Percentiles rank a stretch among this genome's conserved stretches.
These are phyloP conservation scores for Blastocystis sp. DNA, from an alignment of 352 stramenopile species.

Conservation along the genomic window DNA sequence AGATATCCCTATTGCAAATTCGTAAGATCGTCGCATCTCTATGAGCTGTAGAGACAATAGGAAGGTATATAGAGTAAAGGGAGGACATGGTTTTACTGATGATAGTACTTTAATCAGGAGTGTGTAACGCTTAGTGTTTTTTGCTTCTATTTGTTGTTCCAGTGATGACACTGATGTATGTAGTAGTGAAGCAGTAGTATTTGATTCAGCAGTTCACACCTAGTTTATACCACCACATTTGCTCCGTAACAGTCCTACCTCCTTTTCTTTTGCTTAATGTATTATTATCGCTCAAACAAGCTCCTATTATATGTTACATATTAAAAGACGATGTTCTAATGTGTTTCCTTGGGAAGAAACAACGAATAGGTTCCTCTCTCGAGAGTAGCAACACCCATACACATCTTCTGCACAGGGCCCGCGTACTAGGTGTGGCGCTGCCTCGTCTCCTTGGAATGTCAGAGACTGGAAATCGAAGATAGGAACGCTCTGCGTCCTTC, in stretches of 20 bases:
- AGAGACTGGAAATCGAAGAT: constrained; percentile 11
- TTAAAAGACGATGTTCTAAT: constrained; percentile 9
- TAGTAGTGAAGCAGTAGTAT: neutral
- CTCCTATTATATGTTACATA: neutral
- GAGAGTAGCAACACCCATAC: constrained; percentile 1
- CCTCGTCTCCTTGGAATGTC: neutral
- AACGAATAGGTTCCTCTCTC: neutral
- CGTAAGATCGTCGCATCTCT: neutral
- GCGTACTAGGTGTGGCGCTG: neutral
- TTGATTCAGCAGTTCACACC: neutral
- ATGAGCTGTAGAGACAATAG: neutral
- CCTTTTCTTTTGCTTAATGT: neutral
- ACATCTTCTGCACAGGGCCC: constrained; percentile 17
- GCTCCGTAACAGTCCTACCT: neutral
- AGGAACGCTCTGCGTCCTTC: neutral
- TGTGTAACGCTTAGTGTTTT: neutral
- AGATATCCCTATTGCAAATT: neutral
- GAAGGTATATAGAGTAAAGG: neutral
- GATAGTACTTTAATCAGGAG: neutral
- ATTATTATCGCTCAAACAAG: neutral
- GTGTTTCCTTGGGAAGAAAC: constrained; percentile 47
- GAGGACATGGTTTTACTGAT: neutral
- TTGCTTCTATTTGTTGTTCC: neutral
- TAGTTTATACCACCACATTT: neutral
- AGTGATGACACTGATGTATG: neutral